Percentiles rank a stretch among this genome's conserved stretches.
These are phyloP conservation scores for Amylocystis lapponica DNA, from an alignment of 768 basidiomycete species.

Conservation along the genomic window DNA sequence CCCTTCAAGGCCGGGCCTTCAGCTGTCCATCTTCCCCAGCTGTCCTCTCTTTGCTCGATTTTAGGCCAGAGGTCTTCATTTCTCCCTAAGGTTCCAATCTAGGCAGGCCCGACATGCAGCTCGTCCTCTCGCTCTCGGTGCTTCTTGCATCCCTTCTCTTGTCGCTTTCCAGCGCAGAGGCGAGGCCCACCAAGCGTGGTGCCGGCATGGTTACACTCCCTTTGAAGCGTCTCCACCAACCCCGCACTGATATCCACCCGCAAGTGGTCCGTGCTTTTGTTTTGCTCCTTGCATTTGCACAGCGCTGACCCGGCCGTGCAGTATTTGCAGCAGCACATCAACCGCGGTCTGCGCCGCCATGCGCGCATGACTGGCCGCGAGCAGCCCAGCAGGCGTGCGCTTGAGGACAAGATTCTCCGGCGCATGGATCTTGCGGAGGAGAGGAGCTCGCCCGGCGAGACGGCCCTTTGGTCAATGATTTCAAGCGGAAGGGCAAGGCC, in stretches of 20 bases:
- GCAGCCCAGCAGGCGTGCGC: constrained; percentile 41
- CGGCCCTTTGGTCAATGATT: too few species aligned
- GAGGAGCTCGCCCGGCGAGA: too few species aligned
- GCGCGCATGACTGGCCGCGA: constrained; percentile 63
- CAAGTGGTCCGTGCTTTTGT: constrained; percentile 31
- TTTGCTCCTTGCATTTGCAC: background rate
- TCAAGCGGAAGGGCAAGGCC: constrained; percentile 10
- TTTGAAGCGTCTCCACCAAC: constrained; percentile 30
- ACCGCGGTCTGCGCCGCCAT: constrained; percentile 55
- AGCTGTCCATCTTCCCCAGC: constrained; percentile 19
- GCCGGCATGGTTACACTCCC: constrained; percentile 37
- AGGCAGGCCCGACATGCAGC: constrained; percentile 44
- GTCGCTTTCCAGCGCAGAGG: constrained; percentile 36
- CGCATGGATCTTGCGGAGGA: constrained; percentile 35
- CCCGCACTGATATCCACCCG: constrained; percentile 32
- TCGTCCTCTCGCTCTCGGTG: constrained; percentile 43
- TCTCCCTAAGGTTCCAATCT: constrained; percentile 17
- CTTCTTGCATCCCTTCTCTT: constrained; percentile 49
- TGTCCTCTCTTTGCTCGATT: constrained; percentile 14
- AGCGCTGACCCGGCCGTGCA: constrained; percentile 24
- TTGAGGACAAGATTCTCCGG: constrained; percentile 39
- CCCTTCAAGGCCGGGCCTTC: constrained; percentile 32
- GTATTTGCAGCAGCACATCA: constrained; percentile 67
- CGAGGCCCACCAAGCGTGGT: constrained; percentile 33
- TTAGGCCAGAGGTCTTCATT: constrained; percentile 18